Evolutionary conservation across 306 rosid species (phyloP), one percentile per base, ranked within the genome.

Genomic region (Lupinus albus): DNA sequence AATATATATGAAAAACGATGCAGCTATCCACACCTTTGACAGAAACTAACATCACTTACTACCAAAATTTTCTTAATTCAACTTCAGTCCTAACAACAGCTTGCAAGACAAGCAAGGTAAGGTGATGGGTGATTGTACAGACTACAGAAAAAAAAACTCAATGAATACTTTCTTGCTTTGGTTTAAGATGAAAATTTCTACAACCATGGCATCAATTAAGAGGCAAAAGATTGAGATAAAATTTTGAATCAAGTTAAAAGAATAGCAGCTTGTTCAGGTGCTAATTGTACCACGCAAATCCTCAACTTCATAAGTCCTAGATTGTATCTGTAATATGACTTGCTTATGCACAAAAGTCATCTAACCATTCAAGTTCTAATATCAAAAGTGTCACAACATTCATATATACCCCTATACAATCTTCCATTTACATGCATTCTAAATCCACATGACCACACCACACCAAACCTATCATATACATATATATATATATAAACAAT

Each of bases 71-170:
- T 42, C 35, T 42, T 63, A 52, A 14, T 28, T 8, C 52, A 72
- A 45, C 9, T 25, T 7, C 15, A 66, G 47, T 16, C 16, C 72
- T 39, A 18, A 62, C 39, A 69, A 12, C 38, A 49, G 70, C 60
- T 70, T 42, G 41, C 44, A 55, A 12, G 0, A 14, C 68, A 68
- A 38, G 16, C 16, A 68, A 61, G 33, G 45, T 38, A 14, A 18
- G 18, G 13, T 32, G 13, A 41, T 5, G 64, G 46, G 12, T 33
- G 54, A 17, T 11, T 3, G 57, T 12, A 32, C 11, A 57, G 11
- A 68, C 39, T 35, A 48, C 8, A 49, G 6, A 35, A 70, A 58
- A 35, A 70, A 58, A 60, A 49, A 35, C 65, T 64, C 11, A 15
- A 20, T 6, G 16, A 21, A 13, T 14, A 36, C 15, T 47, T 1